Percentiles rank a stretch among this genome's conserved stretches.
Evolutionary conservation across 2,329 filamentous ascomycete species (phyloP).

Genomic region (Pseudofabraea citricarpa): DNA sequence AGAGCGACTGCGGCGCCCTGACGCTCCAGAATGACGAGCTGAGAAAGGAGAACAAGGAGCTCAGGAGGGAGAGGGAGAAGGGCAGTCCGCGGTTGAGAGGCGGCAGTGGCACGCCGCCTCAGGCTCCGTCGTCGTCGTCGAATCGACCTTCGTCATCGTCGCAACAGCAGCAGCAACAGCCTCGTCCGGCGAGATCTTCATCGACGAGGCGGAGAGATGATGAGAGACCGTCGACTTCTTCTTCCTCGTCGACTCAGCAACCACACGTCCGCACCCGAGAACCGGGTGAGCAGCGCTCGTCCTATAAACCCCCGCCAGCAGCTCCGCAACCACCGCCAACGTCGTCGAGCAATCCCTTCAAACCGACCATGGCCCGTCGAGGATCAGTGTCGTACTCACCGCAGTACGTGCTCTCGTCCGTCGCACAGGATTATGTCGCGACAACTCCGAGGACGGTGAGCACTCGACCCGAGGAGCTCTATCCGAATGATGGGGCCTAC

Average conservation of each 20-base stretch:
- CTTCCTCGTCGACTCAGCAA: no score
- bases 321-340: neutral
- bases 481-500: neutral
- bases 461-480: no score
- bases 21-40: conserved; percentile 6
- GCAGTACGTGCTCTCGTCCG: no score
- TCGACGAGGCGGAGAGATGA: neutral
- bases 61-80: conserved; percentile 6
- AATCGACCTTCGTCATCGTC: no score
- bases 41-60: conserved; percentile 5
- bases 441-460: no score
- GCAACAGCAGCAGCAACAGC: no score
- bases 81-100: no score
- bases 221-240: neutral
- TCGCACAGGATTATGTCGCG: no score
- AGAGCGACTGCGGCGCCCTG: conserved; percentile 5
- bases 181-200: no score
- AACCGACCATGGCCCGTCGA: no score
- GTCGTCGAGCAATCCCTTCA: neutral
- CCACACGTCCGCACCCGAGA: neutral
- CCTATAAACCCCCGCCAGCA: neutral
- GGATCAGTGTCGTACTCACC: no score
- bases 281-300: neutral
- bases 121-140: neutral
- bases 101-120: neutral